Conservation (phyloP, 805 yeast species). For the Saccharomycodes ludwigii region DNA sequence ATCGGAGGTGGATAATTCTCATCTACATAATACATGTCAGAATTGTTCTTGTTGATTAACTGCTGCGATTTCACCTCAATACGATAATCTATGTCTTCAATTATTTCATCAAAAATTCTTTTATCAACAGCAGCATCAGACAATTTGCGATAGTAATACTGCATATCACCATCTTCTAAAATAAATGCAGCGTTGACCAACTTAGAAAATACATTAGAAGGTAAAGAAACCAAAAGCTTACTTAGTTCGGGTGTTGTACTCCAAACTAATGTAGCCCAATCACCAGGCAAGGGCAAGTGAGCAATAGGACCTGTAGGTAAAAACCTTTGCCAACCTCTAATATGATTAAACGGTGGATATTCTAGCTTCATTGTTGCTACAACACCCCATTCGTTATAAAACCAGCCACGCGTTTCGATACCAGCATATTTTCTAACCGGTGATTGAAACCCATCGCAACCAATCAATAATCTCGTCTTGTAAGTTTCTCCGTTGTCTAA, state of each 20-base stretch:
- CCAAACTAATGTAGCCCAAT: slow-evolving; percentile 91
- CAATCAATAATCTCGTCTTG: slow-evolving; percentile 68
- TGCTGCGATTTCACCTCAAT: slow-evolving; percentile 20
- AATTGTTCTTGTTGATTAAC: slow-evolving; percentile 18
- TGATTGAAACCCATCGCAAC: slow-evolving; percentile 93
- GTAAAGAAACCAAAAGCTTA: slow-evolving; percentile 41
- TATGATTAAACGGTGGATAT: slow-evolving; percentile 52
- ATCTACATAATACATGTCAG: slow-evolving; percentile 35
- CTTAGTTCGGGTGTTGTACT: slow-evolving; percentile 71
- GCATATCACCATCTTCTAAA: slow-evolving; percentile 65
- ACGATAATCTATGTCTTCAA: slow-evolving; percentile 69
- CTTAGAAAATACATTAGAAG: slow-evolving; percentile 50
- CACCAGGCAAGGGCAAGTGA: slow-evolving; percentile 74
- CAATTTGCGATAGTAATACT: slow-evolving; percentile 45
- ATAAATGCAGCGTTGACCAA: slow-evolving; percentile 80
- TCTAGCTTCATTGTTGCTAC: slow-evolving; percentile 78
- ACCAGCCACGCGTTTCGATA: slow-evolving; percentile 87
- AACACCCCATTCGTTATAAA: slow-evolving; percentile 77
- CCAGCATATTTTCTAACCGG: slow-evolving; percentile 78
- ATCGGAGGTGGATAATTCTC: slow-evolving; percentile 58
- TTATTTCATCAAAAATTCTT: slow-evolving; percentile 34
- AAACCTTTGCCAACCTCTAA: slow-evolving; percentile 88
- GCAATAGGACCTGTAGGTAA: slow-evolving; percentile 90
- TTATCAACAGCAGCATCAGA: slow-evolving; percentile 28
- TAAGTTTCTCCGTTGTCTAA: slow-evolving; percentile 52